These are phyloP conservation scores for Platismatia glauca DNA, from an alignment of 495 filamentous ascomycete species.

Conservation along the genomic window DNA sequence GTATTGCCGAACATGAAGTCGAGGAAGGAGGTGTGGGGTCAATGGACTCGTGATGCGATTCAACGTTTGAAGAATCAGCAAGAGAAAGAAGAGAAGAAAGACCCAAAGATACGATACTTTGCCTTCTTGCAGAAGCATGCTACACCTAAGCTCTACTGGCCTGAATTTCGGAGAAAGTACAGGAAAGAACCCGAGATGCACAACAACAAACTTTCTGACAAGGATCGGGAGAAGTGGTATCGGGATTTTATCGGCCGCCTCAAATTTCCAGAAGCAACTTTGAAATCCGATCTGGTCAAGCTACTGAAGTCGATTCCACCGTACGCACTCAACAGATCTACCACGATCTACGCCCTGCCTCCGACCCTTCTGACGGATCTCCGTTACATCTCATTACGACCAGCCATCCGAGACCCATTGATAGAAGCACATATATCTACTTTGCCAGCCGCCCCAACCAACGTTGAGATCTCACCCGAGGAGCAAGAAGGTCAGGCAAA, in stretches of 20 bases:
- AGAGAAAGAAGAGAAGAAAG: slow-evolving; percentile 68
- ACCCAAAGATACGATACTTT: slow-evolving; percentile 78
- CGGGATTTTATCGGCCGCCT: slow-evolving; percentile 74
- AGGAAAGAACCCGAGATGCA: slow-evolving; percentile 75
- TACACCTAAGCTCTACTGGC: slow-evolving; percentile 89
- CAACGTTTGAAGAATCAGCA: slow-evolving; percentile 60
- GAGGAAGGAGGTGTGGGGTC: slow-evolving; percentile 70
- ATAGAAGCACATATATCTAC: slow-evolving; percentile 69
- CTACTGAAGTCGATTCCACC: slow-evolving; percentile 63
- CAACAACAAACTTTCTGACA: slow-evolving; percentile 64
- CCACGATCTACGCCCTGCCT: slow-evolving; percentile 57
- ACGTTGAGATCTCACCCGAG: slow-evolving; percentile 39
- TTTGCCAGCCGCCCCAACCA: slow-evolving; percentile 55
- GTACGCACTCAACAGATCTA: slow-evolving; percentile 55
- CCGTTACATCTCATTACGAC: slow-evolving; percentile 70
- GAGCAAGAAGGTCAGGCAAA: slow-evolving; percentile 53
- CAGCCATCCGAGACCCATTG: slow-evolving; percentile 59
- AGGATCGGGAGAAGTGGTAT: slow-evolving; percentile 85
- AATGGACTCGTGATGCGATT: slow-evolving; percentile 70
- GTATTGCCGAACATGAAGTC: slow-evolving; percentile 70
- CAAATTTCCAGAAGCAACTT: slow-evolving; percentile 62
- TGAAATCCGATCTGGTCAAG: slow-evolving; percentile 71
- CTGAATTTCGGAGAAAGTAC: slow-evolving; percentile 88
- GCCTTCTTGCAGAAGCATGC: slow-evolving; percentile 72
- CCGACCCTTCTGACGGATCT: slow-evolving; percentile 61